Evolutionary conservation across 495 filamentous ascomycete species (phyloP).

Genomic region (Lasiosphaeria hispida): DNA sequence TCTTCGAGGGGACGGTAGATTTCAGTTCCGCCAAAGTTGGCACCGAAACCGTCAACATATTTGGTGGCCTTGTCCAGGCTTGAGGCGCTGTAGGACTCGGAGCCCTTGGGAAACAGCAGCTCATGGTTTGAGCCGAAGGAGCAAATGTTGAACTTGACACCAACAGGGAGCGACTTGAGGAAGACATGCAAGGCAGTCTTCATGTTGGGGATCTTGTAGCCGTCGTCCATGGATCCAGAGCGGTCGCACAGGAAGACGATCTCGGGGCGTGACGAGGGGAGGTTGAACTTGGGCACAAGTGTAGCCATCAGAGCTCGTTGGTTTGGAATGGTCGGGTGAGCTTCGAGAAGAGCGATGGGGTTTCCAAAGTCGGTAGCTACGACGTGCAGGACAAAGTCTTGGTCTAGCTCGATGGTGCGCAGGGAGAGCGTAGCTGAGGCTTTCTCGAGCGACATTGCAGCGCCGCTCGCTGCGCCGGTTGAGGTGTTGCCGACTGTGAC

Average conservation of each 20-base stretch:
- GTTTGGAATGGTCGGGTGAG: slow-evolving; percentile 55
- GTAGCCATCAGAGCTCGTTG: slow-evolving; percentile 67
- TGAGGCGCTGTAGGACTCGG: slow-evolving; percentile 50
- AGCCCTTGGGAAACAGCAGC: slow-evolving; percentile 58
- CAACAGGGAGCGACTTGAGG: slow-evolving; percentile 65
- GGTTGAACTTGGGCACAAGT: slow-evolving; percentile 62
- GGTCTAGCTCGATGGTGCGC: slow-evolving; percentile 43
- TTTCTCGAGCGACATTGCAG: slow-evolving; percentile 49
- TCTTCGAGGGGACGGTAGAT: slow-evolving; percentile 55
- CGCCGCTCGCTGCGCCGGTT: slow-evolving; percentile 31
- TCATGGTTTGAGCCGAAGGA: slow-evolving; percentile 57
- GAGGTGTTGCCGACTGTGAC: slow-evolving; percentile 60
- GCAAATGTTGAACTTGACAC: slow-evolving; percentile 71
- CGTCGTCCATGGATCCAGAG: slow-evolving; percentile 59
- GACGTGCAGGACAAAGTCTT: slow-evolving; percentile 56
- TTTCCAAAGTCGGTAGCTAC: slow-evolving; percentile 53
- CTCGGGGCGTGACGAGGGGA: slow-evolving; percentile 55
- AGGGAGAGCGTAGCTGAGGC: slow-evolving; percentile 62
- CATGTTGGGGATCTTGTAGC: slow-evolving; percentile 52
- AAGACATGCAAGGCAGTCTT: slow-evolving; percentile 61
- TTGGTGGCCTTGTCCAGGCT: slow-evolving; percentile 50
- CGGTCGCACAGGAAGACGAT: slow-evolving; percentile 71
- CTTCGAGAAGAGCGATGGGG: slow-evolving; percentile 62
- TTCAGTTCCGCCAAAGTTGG: slow-evolving; percentile 67
- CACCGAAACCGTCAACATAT: slow-evolving; percentile 48